These are phyloP conservation scores for Trematosphaeria pertusa DNA, from an alignment of 2,329 filamentous ascomycete species.

Conservation along the genomic window DNA sequence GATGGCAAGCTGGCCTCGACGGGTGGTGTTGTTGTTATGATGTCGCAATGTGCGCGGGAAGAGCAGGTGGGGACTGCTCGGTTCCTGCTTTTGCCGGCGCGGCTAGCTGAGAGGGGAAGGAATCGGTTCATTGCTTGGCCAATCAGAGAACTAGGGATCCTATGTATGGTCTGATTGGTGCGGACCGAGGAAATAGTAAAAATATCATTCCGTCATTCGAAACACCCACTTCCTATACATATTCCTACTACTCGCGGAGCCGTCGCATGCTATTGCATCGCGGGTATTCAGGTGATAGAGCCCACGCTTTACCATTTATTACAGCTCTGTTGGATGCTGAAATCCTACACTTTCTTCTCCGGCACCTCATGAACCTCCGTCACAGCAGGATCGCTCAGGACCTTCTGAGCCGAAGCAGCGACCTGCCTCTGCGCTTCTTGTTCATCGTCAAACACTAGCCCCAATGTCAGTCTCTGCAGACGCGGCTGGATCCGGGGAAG, in stretches of 20 bases:
- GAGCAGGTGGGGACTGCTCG: slow-evolving; percentile 9
- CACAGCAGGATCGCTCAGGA: slow-evolving; percentile 22
- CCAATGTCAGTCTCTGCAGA: slow-evolving; percentile 9
- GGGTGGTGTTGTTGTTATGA: slow-evolving; percentile 15
- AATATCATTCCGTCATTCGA: too few relatives aligned
- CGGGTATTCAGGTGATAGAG: too few relatives aligned
- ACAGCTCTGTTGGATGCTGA: too few relatives aligned
- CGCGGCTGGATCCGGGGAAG: too few relatives aligned
- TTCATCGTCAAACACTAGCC: slow-evolving; percentile 39
- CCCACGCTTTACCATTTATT: too few relatives aligned
- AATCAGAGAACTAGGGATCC: too few relatives aligned
- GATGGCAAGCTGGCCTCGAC: too few relatives aligned
- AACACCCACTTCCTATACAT: too few relatives aligned
- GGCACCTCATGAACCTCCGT: slow-evolving; percentile 32
- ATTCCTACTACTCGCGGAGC: too few relatives aligned
- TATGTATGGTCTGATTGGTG: too few relatives aligned
- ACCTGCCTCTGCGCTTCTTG: slow-evolving; percentile 29
- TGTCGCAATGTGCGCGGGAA: slow-evolving; percentile 2
- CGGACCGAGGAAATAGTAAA: too few relatives aligned
- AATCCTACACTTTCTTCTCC: slow-evolving; percentile 35
- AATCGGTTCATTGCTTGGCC: not conserved
- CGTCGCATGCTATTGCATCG: too few relatives aligned
- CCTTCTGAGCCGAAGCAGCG: slow-evolving; percentile 29
- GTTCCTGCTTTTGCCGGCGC: slow-evolving; percentile 15
- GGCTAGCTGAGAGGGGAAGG: slow-evolving; percentile 4